phyloP scores from a whole-genome alignment of 2,329 filamentous ascomycete genomes.

The Diaporthe capsici region DNA sequence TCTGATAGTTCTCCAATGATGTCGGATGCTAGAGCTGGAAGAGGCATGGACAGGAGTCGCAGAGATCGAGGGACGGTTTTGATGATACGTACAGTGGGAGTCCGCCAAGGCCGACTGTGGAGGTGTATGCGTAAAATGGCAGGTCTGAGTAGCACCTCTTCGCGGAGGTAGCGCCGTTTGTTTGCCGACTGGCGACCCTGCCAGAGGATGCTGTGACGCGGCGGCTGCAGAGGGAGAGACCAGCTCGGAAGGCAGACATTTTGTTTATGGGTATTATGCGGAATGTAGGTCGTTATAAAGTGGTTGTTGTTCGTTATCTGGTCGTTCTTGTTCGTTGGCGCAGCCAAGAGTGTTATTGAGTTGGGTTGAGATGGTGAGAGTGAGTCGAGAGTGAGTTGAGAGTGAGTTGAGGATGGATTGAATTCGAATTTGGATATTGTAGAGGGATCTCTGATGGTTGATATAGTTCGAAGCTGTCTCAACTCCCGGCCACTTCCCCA shows the following conservation, averaged over 20 bases:
- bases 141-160: conserved; percentile 29
- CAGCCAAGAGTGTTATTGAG: conserved; percentile 14
- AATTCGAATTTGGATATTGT: not conserved
- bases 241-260: conserved; percentile 35
- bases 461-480: conserved; percentile 28
- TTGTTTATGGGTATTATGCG: conserved; percentile 8
- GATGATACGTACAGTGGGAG: conserved; percentile 18
- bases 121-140: conserved; percentile 27
- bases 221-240: conserved; percentile 21
- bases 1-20: not conserved
- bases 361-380: not conserved
- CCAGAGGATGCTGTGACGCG: conserved; percentile 26
- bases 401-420: conserved; percentile 12
- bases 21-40: not conserved
- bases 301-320: not conserved
- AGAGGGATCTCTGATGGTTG: not conserved
- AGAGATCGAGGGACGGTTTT: not conserved
- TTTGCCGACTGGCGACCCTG: not conserved
- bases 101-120: conserved; percentile 18
- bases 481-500: not conserved
- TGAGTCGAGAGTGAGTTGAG: conserved; percentile 21
- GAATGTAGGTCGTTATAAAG: not conserved
- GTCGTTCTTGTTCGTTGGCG: not conserved
- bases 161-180: not conserved
- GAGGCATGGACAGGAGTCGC: not conserved